These are phyloP conservation scores for Microcyclospora tardicrescens DNA, from an alignment of 2,329 filamentous ascomycete genomes.

Conservation along the genomic window DNA sequence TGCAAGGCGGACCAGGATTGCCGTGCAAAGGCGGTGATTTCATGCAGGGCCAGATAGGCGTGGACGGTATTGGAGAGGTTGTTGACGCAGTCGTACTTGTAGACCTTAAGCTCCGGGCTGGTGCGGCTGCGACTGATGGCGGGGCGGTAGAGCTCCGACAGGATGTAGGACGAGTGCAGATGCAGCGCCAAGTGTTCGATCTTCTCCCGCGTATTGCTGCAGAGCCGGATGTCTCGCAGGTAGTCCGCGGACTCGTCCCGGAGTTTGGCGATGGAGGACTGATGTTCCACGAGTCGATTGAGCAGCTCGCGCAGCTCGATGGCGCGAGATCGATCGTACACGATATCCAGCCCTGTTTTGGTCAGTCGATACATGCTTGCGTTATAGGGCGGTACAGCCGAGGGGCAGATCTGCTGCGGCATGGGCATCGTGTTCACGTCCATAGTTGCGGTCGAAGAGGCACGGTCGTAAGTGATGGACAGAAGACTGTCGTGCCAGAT, in stretches of 20 bases:
- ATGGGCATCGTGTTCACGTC: constrained; percentile 34
- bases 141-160: constrained; percentile 49
- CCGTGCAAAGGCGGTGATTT: constrained; percentile 31
- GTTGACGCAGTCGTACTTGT: constrained; percentile 43
- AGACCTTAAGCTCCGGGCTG: constrained; percentile 30
- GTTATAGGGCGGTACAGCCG: constrained; percentile 42
- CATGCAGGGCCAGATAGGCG: constrained; percentile 46
- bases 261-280: constrained; percentile 43
- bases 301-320: constrained; percentile 40
- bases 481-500: constrained; percentile 53
- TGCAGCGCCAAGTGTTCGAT: constrained; percentile 48
- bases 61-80: constrained; percentile 45
- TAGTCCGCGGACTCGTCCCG: constrained; percentile 46
- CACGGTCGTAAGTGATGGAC: constrained; percentile 49
- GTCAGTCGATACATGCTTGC: constrained; percentile 45
- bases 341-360: constrained; percentile 47
- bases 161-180: constrained; percentile 49
- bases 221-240: constrained; percentile 41
- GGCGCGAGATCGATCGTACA: constrained; percentile 43
- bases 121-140: constrained; percentile 42
- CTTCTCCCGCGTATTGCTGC: constrained; percentile 38
- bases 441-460: constrained; percentile 42
- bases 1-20: constrained; percentile 24
- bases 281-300: constrained; percentile 40
- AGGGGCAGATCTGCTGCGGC: constrained; percentile 17